Conservation (phyloP, 495 filamentous ascomycete genomes). For the Penicillium riverlandense region DNA sequence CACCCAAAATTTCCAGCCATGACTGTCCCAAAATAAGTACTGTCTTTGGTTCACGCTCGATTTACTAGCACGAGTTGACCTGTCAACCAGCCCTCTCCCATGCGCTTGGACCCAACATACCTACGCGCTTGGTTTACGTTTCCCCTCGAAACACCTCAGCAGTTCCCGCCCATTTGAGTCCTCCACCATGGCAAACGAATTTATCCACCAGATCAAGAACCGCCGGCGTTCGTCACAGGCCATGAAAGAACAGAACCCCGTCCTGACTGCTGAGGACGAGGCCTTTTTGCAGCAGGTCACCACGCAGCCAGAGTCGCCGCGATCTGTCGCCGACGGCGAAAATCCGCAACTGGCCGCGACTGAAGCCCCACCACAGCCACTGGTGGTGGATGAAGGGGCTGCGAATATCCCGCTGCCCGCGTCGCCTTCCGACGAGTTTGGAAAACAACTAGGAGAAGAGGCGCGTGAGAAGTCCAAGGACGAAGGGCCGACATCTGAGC, state of each 20-base stretch:
- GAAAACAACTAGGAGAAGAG: slow-evolving; percentile 29
- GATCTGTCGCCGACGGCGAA: slow-evolving; percentile 2
- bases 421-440: slow-evolving; percentile 32
- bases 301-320: slow-evolving; percentile 16
- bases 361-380: slow-evolving; percentile 2
- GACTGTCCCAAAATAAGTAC: no score
- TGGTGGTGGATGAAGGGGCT: slow-evolving; percentile 14
- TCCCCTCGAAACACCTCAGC: background rate
- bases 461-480: slow-evolving; percentile 18
- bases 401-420: slow-evolving; percentile 29
- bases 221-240: slow-evolving; percentile 20
- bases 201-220: slow-evolving; percentile 32
- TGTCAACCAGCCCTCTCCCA: background rate
- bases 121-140: background rate
- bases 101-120: no score
- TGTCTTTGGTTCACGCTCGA: no score
- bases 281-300: slow-evolving; percentile 45
- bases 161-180: background rate
- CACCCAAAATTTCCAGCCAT: no score
- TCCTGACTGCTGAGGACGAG: slow-evolving; percentile 50
- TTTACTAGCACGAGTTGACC: background rate
- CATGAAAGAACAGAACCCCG: slow-evolving; percentile 33
- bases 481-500: slow-evolving; percentile 15
- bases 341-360: background rate
- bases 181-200: slow-evolving; percentile 23